Base-by-base conservation (phyloP, 805 yeast genomes). In the Saccharomycopsis fodiens region DNA sequence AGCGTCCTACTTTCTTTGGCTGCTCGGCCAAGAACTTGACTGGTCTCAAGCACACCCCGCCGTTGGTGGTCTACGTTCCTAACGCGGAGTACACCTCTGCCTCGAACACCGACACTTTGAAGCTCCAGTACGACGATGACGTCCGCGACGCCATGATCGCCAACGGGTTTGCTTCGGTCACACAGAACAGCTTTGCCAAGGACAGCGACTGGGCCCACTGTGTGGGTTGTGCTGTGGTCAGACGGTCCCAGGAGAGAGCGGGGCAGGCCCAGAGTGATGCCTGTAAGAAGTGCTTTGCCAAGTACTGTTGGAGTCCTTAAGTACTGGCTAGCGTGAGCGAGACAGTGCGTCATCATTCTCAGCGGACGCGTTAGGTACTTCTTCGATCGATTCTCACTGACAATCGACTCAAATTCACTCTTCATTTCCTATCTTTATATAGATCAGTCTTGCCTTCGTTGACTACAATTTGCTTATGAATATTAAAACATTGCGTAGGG, bases 241-340 rank as follows among this genome's bases (percentile, higher is more conserved):
- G 85, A 65, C 77, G 95, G 60, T 76, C 82, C 35, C 79, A 81
- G 58, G 93, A 85, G 64, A 72, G 88, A 58, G 62, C 70, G 32
- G 78, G 79, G 23, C 62, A 69, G 31, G 68, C 73, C 15, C 82
- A 82, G 48, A 62, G 68, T 13, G 78, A 70, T 1, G 86, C 83
- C 57, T 87, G 96, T 66, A 64, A 75, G 54, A 50, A 65, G 44
- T 87, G 96, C 60, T 85, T 87, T 60, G 63, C 67, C 30, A 68
- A 66, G 4, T 85, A 85, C 62, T 87, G 96, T 63, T 87, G 89
- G 89, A 68, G 74, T 52, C n/a, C n/a, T n/a, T n/a, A n/a, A n/a
- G n/a, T n/a, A n/a, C n/a, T n/a, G n/a, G n/a, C n/a, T n/a, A n/a
- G n/a, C n/a, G n/a, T n/a, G n/a, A n/a, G n/a, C n/a, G n/a, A n/a